A percentile compares a stretch with the other conserved stretches of the same genome.
phyloP scores from a whole-genome alignment of 2,329 filamentous ascomycete genomes.

The Incumbomyces delicatus region DNA sequence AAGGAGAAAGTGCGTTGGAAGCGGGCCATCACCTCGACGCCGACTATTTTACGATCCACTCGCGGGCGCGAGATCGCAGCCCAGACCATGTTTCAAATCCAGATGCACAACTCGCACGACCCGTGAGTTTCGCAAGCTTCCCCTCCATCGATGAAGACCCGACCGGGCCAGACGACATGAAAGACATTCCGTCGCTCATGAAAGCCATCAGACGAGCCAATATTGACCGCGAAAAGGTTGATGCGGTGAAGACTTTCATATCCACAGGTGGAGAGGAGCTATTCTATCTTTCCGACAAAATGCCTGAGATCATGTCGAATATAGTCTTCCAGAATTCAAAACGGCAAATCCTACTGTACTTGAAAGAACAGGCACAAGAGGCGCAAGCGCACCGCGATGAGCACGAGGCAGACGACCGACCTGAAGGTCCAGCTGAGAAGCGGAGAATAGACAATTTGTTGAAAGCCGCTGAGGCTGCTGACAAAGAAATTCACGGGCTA shows the following conservation, averaged over 20 bases:
- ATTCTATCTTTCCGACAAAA: constrained; percentile 61
- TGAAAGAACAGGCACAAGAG: constrained; percentile 56
- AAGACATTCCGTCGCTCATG: constrained; percentile 60
- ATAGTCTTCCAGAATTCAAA: constrained; percentile 87
- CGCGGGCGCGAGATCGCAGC: constrained; percentile 37
- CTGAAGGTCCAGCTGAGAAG: constrained; percentile 36
- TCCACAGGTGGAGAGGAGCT: constrained; percentile 66
- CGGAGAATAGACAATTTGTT: constrained; percentile 58
- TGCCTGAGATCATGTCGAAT: constrained; percentile 75
- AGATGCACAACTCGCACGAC: constrained; percentile 24
- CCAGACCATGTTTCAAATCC: constrained; percentile 31
- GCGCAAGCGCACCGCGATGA: constrained; percentile 41
- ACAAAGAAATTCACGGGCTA: constrained; percentile 67
- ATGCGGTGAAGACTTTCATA: constrained; percentile 74
- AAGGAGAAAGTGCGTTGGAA: constrained; percentile 25
- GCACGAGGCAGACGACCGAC: constrained; percentile 31
- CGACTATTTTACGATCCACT: constrained; percentile 70
- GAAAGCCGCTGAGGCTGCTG: constrained; percentile 63
- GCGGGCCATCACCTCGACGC: constrained; percentile 54
- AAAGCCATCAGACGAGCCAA: constrained; percentile 55
- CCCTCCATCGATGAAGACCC: constrained; percentile 35
- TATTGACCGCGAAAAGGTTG: constrained; percentile 86
- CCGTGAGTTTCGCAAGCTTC: constrained; percentile 24
- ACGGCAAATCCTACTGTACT: constrained; percentile 59
- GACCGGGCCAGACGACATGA: constrained; percentile 44